Evolutionary conservation across 805 yeast species (phyloP), one percentile per base, ranked within the genome.

Genomic region (Barnettozyma pratensis): DNA sequence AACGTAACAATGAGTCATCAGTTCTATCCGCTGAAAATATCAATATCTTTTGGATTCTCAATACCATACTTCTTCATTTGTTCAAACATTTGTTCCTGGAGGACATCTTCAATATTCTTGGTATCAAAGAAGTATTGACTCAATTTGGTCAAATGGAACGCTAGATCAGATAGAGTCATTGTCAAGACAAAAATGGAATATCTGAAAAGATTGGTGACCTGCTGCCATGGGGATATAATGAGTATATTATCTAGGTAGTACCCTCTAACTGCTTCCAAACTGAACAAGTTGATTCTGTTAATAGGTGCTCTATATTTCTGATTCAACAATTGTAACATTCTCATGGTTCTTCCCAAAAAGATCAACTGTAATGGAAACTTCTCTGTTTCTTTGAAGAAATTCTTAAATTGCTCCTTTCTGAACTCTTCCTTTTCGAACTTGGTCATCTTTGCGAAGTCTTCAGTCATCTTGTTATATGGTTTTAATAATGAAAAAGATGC

Each of bases 271-370:
- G 88, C 87, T 56, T 79, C 81, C 12, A 69, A 64, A 0, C 87
- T 86, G 46, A 86, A 69, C 30, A 83, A 60, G 49, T 80, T 81
- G 54, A 86, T 66, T 49, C 94, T 71, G 61, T 86, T 86, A n/a
- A 85, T 83, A 0, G 91, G 92, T 12, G 88, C 77, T 4, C 84
- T 87, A 60, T 77, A 78, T 35, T 68, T 68, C 54, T 79, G 80
- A 61, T 87, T 86, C 53, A 83, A 64, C 27, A 81, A 81, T 61
- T 85, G 92, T 44, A 87, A 75, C 70, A 86, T 85, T 51, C 91
- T 70, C 85, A 85, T 83, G 9, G 87, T 74, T 57, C 92, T 68
- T 47, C 85, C 79, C 6, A 87, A 66, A 56, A 86, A 85, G 19
- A 83, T 71, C 46, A 86, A 63, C 41, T 80, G 81, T 51, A 81